phyloP scores from a whole-genome alignment of 495 filamentous ascomycete genomes.

The Lepidopterella palustris region DNA sequence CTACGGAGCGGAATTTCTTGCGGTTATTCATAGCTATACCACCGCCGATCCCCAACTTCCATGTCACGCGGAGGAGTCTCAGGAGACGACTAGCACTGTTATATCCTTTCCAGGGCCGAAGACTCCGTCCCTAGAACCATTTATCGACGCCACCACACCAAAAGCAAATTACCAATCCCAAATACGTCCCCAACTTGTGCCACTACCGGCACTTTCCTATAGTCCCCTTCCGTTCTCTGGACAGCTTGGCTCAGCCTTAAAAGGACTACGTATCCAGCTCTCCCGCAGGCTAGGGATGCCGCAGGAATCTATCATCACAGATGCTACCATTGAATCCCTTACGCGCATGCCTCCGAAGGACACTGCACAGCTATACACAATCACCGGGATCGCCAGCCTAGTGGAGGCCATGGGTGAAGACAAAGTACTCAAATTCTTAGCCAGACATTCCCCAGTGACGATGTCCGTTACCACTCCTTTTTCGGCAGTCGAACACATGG shows the following conservation, averaged over 20 bases:
- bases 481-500: too few species aligned
- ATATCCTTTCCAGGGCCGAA: background rate
- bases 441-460: too few species aligned
- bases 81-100: background rate
- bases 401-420: background rate
- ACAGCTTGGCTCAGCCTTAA: background rate
- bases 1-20: background rate
- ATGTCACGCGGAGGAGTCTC: background rate
- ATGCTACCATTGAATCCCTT: background rate
- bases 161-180: background rate
- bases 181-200: background rate
- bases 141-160: background rate
- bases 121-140: background rate
- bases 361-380: background rate
- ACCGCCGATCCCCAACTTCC: background rate
- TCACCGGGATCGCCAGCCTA: background rate
- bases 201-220: background rate
- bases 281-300: background rate
- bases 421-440: too few species aligned
- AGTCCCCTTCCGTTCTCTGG: background rate
- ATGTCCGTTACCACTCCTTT: too few species aligned
- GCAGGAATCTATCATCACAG: background rate
- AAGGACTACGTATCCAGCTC: background rate
- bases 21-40: background rate
- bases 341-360: background rate